phyloP scores from a whole-genome alignment of 768 basidiomycete genomes.

The Dendrothele bispora region DNA sequence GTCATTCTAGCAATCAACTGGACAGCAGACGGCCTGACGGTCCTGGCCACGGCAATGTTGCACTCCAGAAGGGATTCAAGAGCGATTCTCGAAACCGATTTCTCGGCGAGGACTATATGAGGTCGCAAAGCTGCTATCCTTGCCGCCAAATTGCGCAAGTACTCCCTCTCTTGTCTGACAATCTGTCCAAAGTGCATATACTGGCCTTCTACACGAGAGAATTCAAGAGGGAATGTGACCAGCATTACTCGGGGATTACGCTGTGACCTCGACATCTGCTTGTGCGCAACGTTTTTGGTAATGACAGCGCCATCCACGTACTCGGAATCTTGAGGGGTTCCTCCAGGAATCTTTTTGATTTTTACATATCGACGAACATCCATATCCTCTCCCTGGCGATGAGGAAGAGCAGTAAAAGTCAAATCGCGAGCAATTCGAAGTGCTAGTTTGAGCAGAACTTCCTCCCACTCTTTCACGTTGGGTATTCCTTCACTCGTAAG shows the following conservation, averaged over 20 bases:
- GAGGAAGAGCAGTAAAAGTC: constrained; percentile 67
- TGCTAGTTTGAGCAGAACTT: constrained; percentile 75
- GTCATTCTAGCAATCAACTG: constrained; percentile 91
- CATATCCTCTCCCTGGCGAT: constrained; percentile 89
- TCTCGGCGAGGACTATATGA: constrained; percentile 89
- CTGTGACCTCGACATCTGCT: constrained; percentile 83
- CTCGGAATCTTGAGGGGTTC: constrained; percentile 88
- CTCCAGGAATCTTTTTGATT: constrained; percentile 98
- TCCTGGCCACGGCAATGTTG: constrained; percentile 87
- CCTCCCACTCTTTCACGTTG: constrained; percentile 86
- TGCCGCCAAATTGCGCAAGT: constrained; percentile 81
- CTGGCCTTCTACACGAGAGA: constrained; percentile 88
- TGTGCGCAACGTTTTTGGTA: constrained; percentile 97
- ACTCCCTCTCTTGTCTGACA: constrained; percentile 89
- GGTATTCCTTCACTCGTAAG: constrained; percentile 81
- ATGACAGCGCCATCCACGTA: constrained; percentile 97
- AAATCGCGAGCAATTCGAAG: constrained; percentile 85
- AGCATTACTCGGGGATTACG: constrained; percentile 93
- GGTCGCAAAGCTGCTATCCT: constrained; percentile 91
- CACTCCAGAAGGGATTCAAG: constrained; percentile 82
- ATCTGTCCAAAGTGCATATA: constrained; percentile 93
- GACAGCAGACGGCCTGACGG: constrained; percentile 86
- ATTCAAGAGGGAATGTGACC: constrained; percentile 93
- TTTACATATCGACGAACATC: constrained; percentile 95
- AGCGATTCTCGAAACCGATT: constrained; percentile 87